phyloP scores from a whole-genome alignment of 805 yeast genomes.

The Blastobotrys robertii region DNA sequence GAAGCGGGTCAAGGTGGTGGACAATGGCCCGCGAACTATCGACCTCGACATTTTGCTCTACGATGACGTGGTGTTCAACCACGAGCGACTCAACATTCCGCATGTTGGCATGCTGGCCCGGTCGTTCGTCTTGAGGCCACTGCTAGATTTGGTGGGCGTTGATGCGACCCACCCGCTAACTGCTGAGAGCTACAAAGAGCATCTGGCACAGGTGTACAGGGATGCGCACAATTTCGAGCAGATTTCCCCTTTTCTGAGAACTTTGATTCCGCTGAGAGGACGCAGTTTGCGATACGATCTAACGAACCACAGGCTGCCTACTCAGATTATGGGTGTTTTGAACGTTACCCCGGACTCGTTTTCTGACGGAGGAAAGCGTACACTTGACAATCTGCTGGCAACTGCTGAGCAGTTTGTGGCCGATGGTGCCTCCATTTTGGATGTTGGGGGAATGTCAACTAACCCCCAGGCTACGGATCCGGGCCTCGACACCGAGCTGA shows the following conservation, averaged over 20 bases:
- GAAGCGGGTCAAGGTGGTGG: conserved; percentile 63
- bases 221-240: conserved; percentile 24
- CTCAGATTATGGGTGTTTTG: conserved; percentile 76
- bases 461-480: conserved; percentile 72
- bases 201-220: conserved; percentile 31
- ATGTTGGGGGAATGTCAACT: conserved; percentile 92
- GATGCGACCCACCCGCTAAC: conserved; percentile 70
- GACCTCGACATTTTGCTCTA: conserved; percentile 82
- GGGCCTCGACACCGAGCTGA: conserved; percentile 53
- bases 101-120: conserved; percentile 85
- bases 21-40: conserved; percentile 86
- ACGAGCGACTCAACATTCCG: conserved; percentile 59
- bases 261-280: conserved; percentile 17
- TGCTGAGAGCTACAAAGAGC: conserved; percentile 68
- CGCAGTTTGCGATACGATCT: conserved; percentile 36
- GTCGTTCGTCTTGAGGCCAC: conserved; percentile 80
- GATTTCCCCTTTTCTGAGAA: conserved; percentile 26
- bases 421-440: conserved; percentile 67
- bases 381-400: conserved; percentile 33
- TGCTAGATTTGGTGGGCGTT: conserved; percentile 70
- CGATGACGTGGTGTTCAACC: conserved; percentile 43
- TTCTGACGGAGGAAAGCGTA: conserved; percentile 69
- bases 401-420: conserved; percentile 41
- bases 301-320: conserved; percentile 34
- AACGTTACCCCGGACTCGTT: conserved; percentile 93